Evolutionary conservation across 495 filamentous ascomycete species (phyloP).

Genomic region (Cetradonia linearis): DNA sequence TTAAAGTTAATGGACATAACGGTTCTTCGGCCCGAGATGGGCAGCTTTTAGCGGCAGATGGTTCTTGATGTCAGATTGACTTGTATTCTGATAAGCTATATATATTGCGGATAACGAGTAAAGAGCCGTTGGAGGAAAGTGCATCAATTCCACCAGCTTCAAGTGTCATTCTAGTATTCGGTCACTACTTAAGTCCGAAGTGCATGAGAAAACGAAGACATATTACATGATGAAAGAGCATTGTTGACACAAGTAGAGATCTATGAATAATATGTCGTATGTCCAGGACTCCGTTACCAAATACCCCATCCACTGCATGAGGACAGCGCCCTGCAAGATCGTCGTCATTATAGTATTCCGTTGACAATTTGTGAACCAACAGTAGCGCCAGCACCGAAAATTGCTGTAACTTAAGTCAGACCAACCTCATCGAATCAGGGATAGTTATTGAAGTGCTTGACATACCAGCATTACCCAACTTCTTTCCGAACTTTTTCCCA

Average conservation of each 20-base stretch:
- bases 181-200: background rate
- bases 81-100: background rate
- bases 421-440: slow-evolving; percentile 18
- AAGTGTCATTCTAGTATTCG: background rate
- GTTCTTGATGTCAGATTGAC: background rate
- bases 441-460: slow-evolving; percentile 17
- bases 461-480: slow-evolving; percentile 47
- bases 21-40: background rate
- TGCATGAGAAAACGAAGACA: background rate
- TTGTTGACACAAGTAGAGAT: slow-evolving; percentile 5
- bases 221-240: background rate
- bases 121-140: background rate
- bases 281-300: slow-evolving; percentile 8
- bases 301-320: slow-evolving; percentile 2
- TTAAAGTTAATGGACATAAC: slow-evolving; percentile 1
- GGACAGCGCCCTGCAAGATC: background rate
- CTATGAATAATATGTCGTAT: slow-evolving; percentile 13
- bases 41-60: background rate
- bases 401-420: slow-evolving; percentile 33
- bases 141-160: background rate
- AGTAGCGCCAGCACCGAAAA: slow-evolving; percentile 80
- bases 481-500: slow-evolving; percentile 50
- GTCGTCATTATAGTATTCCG: slow-evolving; percentile 60
- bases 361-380: slow-evolving; percentile 89
- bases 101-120: background rate